These are phyloP conservation scores for Alternaria longipes DNA, from an alignment of 2,329 filamentous ascomycete genomes.

Conservation along the genomic window DNA sequence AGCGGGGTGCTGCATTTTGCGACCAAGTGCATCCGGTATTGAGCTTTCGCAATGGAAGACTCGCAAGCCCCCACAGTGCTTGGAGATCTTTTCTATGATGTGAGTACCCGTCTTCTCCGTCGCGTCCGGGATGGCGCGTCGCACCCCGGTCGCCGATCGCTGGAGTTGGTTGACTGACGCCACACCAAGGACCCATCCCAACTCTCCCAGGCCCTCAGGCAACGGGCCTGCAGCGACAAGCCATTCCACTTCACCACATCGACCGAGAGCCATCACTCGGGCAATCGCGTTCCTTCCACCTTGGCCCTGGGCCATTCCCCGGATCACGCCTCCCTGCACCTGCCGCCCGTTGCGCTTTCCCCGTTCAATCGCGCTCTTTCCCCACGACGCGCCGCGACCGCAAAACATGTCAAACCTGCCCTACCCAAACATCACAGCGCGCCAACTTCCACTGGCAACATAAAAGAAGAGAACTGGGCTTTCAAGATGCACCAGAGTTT, in stretches of 20 bases:
- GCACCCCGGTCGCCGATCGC: slow-evolving; percentile 41
- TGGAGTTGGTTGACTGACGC: slow-evolving; percentile 28
- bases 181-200: slow-evolving; percentile 47
- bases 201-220: slow-evolving; percentile 48
- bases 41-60: slow-evolving; percentile 39
- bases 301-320: slow-evolving; percentile 14
- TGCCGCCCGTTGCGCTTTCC: slow-evolving; percentile 20
- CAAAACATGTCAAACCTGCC: slow-evolving; percentile 43
- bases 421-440: slow-evolving; percentile 43
- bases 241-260: slow-evolving; percentile 37
- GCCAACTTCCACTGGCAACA: slow-evolving; percentile 35
- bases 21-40: slow-evolving; percentile 16
- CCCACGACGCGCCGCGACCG: slow-evolving; percentile 41
- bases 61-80: slow-evolving; percentile 41
- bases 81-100: slow-evolving; percentile 44
- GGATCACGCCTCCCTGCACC: slow-evolving; percentile 21
- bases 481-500: slow-evolving; percentile 50
- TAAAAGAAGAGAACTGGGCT: slow-evolving; percentile 27
- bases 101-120: slow-evolving; percentile 38
- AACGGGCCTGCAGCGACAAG: slow-evolving; percentile 42
- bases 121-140: slow-evolving; percentile 24
- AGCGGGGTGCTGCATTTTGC: slow-evolving; percentile 27
- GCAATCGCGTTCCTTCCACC: slow-evolving; percentile 19
- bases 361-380: slow-evolving; percentile 25
- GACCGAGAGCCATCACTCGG: slow-evolving; percentile 27